Evolutionary conservation across 345 rosid species (phyloP).

Genomic region (Brassica nigra): DNA sequence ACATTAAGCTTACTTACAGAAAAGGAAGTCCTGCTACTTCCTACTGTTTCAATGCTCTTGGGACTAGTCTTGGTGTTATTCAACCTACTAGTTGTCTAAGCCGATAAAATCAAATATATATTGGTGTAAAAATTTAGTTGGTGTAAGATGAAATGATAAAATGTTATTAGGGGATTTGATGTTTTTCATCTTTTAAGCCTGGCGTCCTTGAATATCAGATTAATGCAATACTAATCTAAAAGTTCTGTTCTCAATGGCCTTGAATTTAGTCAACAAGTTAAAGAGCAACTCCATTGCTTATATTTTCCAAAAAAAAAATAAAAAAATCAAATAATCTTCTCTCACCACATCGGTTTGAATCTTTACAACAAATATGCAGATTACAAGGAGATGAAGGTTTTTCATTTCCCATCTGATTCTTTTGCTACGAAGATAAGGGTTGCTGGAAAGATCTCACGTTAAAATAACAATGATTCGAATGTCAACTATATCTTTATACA

Average conservation of each 20-base stretch:
- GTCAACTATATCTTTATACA: neutral
- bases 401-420: neutral
- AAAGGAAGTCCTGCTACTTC: conserved; percentile 47
- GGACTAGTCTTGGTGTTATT: conserved; percentile 49
- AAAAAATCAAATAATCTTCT: neutral
- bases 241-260: neutral
- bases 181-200: neutral
- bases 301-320: too few relatives aligned
- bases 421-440: neutral
- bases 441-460: neutral
- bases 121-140: too few relatives aligned
- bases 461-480: neutral
- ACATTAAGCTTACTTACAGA: conserved; percentile 51
- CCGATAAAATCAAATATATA: neutral
- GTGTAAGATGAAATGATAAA: neutral
- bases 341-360: neutral
- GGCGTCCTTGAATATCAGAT: neutral
- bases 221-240: neutral
- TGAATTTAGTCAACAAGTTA: neutral
- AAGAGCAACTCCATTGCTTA: neutral
- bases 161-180: conserved; percentile 17
- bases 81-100: conserved; percentile 48
- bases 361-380: neutral
- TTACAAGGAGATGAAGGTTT: neutral
- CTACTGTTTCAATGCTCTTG: conserved; percentile 55